Percentiles rank a stretch among this genome's conserved stretches.
phyloP scores from a whole-genome alignment of 805 yeast genomes.

The Metschnikowia proteae region DNA sequence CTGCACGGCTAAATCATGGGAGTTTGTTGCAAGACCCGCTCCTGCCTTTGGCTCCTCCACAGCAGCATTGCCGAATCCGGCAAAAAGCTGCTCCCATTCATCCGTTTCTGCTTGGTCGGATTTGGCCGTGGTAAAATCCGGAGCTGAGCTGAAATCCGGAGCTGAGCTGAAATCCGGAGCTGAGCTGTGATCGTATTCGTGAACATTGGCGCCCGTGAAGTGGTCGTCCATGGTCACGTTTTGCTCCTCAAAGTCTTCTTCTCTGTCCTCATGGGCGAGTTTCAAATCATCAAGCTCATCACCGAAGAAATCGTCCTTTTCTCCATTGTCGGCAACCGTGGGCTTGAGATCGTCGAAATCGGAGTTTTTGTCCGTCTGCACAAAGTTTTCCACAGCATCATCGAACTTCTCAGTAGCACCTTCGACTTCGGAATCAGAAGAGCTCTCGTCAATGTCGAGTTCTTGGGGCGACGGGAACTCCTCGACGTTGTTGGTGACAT shows the following conservation, averaged over 20 bases:
- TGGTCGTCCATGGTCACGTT: slow-evolving; percentile 34
- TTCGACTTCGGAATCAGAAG: slow-evolving; percentile 35
- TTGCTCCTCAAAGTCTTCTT: slow-evolving; percentile 25
- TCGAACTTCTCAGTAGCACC: slow-evolving; percentile 25
- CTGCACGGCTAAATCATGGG: slow-evolving; percentile 58
- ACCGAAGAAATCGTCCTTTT: slow-evolving; percentile 28
- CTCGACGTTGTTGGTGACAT: slow-evolving; percentile 21
- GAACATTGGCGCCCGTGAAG: slow-evolving; percentile 35
- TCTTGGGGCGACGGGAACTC: slow-evolving; percentile 66
- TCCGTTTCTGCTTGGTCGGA: slow-evolving; percentile 41
- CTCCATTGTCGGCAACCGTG: slow-evolving; percentile 15
- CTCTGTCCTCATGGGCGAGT: slow-evolving; percentile 27
- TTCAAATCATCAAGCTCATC: slow-evolving; percentile 40
- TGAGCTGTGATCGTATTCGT: slow-evolving; percentile 9
- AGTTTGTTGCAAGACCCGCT: background rate
- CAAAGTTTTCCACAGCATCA: slow-evolving; percentile 33
- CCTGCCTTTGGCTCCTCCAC: background rate
- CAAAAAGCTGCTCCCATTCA: slow-evolving; percentile 93
- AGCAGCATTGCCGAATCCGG: slow-evolving; percentile 67
- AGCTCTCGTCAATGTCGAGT: slow-evolving; percentile 50
- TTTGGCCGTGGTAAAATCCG: slow-evolving; percentile 8
- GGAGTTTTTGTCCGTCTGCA: slow-evolving; percentile 21
- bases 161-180: background rate
- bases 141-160: background rate
- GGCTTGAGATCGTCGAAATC: slow-evolving; percentile 39